Evolutionary conservation across 345 rosid species (phyloP).

Genomic region (Populus nigra): DNA sequence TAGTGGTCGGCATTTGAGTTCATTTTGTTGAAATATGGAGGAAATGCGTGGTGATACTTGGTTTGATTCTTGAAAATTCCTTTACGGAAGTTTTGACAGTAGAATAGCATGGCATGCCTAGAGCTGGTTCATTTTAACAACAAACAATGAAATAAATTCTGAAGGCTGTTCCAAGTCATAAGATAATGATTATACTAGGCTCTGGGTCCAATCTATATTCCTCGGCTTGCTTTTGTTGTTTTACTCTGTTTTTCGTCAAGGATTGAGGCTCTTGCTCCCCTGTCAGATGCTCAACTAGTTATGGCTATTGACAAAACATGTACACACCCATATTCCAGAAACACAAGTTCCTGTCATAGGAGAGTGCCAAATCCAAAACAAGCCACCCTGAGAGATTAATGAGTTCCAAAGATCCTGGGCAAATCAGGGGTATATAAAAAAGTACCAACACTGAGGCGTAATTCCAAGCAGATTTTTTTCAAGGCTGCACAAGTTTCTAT

Average conservation of each 20-base stretch:
- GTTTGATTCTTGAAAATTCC: too few relatives aligned
- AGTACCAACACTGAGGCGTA: too few relatives aligned
- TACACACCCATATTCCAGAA: not conserved
- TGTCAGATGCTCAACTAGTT: not conserved
- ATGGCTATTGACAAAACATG: not conserved
- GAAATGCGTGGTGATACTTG: not conserved
- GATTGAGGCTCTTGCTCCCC: too few relatives aligned
- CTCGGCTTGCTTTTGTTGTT: not conserved
- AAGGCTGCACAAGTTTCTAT: conserved; percentile 14
- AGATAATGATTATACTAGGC: not conserved
- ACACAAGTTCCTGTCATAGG: not conserved
- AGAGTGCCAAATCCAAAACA: not conserved
- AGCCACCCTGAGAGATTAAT: not conserved
- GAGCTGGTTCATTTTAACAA: too few relatives aligned
- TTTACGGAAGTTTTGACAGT: too few relatives aligned
- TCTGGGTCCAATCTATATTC: not conserved
- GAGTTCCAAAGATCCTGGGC: not conserved
- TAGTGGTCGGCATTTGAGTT: not conserved
- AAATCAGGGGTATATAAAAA: not conserved
- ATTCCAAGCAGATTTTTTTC: not conserved
- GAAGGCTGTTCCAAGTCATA: not conserved
- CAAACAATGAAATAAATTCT: not conserved
- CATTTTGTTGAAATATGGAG: not conserved
- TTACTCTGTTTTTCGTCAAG: too few relatives aligned
- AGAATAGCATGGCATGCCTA: too few relatives aligned